Evolutionary conservation across 768 basidiomycete genomes (phyloP), one percentile per base, ranked within the genome.

Genomic region (Lanmaoa rubissima): DNA sequence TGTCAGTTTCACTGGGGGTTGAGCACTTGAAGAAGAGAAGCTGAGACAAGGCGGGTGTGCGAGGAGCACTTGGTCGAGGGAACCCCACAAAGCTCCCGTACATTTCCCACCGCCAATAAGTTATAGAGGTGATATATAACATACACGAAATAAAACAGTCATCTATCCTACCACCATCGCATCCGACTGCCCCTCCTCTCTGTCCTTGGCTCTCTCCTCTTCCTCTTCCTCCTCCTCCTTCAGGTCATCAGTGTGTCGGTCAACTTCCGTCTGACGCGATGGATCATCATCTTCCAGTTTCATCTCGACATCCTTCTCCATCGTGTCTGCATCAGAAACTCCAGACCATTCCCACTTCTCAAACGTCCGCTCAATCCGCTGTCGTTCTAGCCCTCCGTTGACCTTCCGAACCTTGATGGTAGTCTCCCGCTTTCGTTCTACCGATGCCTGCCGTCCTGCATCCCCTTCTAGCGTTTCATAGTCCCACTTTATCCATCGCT

Each of bases 341-440:
- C 55, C 57, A 21, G 68, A 53, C 87, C 87, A 90, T 17, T 66
- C 75, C 87, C 88, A 91, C 49, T 79, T 78, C 72, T 92, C 90
- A 42, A 86, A 71, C 26, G 77, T 73, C 56, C 90, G 81, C 65
- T 88, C 85, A 60, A 90, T 81, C 48, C 82, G 79, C 61, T 92
- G 89, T 60, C 89, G 76, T 66, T 91, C 90, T 41, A 90, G 42
- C 21, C 86, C 83, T 31, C 75, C 74, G 41, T 62, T 72, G 10
- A 80, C 82, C 68, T 75, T 79, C 58, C 87, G 79, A 57, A 86
- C 77, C 69, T 82, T 87, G 19, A 86, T 69, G 9, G 83, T 75
- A 36, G 82, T 75, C 51, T 83, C 80, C 46, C 74, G 74, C 51
- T 72, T 76, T 50, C 75, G 75, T 41, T 67, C 78, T 51, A 81